These are phyloP conservation scores for Macrophomina phaseolina DNA, from an alignment of 2,329 filamentous ascomycete species.

Conservation along the genomic window DNA sequence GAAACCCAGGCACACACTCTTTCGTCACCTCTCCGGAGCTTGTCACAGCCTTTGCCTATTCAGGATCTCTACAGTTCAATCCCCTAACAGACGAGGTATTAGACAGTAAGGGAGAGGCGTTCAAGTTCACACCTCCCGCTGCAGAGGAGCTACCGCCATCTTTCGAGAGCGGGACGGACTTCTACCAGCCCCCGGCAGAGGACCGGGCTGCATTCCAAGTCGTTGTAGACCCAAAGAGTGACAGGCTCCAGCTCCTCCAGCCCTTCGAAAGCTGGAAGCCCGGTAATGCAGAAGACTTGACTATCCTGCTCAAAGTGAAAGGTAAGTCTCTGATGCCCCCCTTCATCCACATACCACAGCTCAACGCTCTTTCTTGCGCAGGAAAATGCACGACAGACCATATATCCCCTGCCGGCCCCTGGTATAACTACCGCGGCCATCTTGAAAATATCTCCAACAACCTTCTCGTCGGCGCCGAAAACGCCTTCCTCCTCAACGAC, in stretches of 20 bases:
- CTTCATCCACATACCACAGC: background rate
- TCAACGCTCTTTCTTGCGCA: background rate
- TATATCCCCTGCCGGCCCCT: constrained; percentile 47
- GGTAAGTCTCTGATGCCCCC: background rate
- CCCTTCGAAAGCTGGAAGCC: constrained; percentile 35
- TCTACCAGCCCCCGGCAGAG: constrained; percentile 36
- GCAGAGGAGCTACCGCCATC: constrained; percentile 36
- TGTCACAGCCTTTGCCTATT: constrained; percentile 45
- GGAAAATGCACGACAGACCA: constrained; percentile 51
- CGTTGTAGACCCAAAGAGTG: constrained; percentile 36
- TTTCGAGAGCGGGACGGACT: constrained; percentile 35
- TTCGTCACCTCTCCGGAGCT: constrained; percentile 57
- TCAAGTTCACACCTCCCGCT: constrained; percentile 38
- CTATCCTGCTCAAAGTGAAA: constrained; percentile 42
- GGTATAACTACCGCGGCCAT: constrained; percentile 49
- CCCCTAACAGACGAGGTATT: constrained; percentile 35
- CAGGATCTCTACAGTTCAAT: constrained; percentile 37
- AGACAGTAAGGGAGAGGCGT: constrained; percentile 20
- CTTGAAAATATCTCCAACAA: constrained; percentile 49
- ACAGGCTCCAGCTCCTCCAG: constrained; percentile 35
- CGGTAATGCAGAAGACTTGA: constrained; percentile 34
- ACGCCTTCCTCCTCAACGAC: constrained; percentile 36
- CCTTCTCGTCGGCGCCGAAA: constrained; percentile 42
- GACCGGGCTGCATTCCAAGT: constrained; percentile 35
- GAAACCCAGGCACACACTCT: constrained; percentile 54